Percentiles rank a stretch among this genome's conserved stretches.
Evolutionary conservation across 78 protist species (phyloP).

Genomic region (Polysphondylium violaceum): DNA sequence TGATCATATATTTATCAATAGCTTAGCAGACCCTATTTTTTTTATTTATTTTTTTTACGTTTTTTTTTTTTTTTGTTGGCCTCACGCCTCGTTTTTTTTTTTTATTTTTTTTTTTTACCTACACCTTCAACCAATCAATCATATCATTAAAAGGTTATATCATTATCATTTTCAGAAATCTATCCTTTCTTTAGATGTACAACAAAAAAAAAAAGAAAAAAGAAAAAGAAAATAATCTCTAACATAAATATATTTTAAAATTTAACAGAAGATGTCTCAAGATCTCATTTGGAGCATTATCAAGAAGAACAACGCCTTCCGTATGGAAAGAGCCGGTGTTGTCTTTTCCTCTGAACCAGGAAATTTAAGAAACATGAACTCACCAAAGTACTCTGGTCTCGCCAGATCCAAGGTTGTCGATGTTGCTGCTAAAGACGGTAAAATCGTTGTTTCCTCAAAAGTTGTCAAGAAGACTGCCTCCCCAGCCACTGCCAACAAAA

Average conservation of each 20-base stretch:
- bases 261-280: conserved; percentile 31
- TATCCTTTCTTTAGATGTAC: too few species aligned
- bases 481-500: conserved; percentile 60
- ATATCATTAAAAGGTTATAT: neutral
- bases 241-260: neutral
- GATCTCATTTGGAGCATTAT: conserved; percentile 72
- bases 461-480: conserved; percentile 35
- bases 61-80: conserved; percentile 30
- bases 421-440: conserved; percentile 27
- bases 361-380: conserved; percentile 59
- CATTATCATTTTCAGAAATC: too few species aligned
- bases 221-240: neutral
- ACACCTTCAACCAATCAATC: neutral
- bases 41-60: neutral
- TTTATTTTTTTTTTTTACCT: neutral
- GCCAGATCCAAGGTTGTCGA: conserved; percentile 48
- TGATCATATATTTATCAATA: too few species aligned
- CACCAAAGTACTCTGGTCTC: conserved; percentile 67
- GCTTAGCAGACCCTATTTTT: too few species aligned
- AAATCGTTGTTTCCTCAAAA: conserved; percentile 41
- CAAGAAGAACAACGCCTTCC: conserved; percentile 69
- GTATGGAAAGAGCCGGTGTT: conserved; percentile 10
- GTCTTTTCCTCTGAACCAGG: conserved; percentile 66
- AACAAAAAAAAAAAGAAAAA: neutral
- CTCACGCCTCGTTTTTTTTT: conserved; percentile 5